These are phyloP conservation scores for Physocladia obscura DNA, from an alignment of 192 early-diverging fungal species.

Conservation along the genomic window DNA sequence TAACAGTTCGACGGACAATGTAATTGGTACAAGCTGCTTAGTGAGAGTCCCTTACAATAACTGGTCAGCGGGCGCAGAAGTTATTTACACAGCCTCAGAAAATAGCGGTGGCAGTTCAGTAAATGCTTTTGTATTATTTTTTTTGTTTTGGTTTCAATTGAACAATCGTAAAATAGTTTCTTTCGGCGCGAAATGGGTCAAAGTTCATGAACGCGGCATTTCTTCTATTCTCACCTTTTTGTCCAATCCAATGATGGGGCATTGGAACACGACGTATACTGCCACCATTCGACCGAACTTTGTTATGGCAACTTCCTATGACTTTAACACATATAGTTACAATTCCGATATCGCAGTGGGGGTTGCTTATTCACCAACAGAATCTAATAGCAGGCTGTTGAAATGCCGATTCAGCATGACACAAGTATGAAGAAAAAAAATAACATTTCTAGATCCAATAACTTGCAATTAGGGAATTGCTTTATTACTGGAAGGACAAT, in stretches of 20 bases:
- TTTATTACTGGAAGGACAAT: constrained; percentile 71
- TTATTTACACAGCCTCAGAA: constrained; percentile 65
- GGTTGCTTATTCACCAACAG: constrained; percentile 71
- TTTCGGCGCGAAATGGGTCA: constrained; percentile 29
- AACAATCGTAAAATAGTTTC: too few species aligned
- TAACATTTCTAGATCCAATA: neutral
- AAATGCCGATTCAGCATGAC: constrained; percentile 56
- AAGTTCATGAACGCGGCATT: constrained; percentile 1
- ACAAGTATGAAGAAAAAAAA: constrained; percentile 22
- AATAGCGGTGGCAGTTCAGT: constrained; percentile 83
- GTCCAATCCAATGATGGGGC: constrained; percentile 54
- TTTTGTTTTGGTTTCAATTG: neutral
- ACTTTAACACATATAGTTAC: constrained; percentile 89
- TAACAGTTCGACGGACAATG: constrained; percentile 71
- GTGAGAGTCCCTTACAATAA: constrained; percentile 63
- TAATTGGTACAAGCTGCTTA: constrained; percentile 79
- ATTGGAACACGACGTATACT: constrained; percentile 80
- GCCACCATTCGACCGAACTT: constrained; percentile 70
- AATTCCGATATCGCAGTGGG: constrained; percentile 86
- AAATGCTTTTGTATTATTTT: neutral
- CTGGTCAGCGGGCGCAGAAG: constrained; percentile 50
- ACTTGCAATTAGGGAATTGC: constrained; percentile 53
- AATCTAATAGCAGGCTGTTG: constrained; percentile 50
- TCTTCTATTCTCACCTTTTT: constrained; percentile 22
- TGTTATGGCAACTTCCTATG: constrained; percentile 78